A percentile compares a stretch with the other conserved stretches of the same genome.
phyloP scores from a whole-genome alignment of 2,329 filamentous ascomycete genomes.

The Parastagonospora nodorum region DNA sequence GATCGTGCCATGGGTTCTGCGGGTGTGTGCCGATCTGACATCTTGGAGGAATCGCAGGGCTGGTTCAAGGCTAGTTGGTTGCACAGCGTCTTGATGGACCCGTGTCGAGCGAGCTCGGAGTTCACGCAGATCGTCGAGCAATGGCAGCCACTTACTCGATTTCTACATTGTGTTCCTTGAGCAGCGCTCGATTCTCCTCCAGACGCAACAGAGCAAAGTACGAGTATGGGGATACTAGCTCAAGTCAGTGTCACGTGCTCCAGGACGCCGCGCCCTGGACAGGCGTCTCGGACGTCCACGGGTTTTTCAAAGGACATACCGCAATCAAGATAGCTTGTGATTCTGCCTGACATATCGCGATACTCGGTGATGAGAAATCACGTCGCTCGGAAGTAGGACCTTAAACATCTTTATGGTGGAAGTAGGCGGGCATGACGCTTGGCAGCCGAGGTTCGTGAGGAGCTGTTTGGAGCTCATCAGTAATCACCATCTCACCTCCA shows the following conservation, averaged over 20 bases:
- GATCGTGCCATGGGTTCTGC: not conserved
- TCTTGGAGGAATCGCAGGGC: not conserved
- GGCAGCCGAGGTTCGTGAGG: slow-evolving; percentile 31
- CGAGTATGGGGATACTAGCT: slow-evolving; percentile 65
- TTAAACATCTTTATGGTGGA: not conserved
- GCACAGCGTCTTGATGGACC: not conserved
- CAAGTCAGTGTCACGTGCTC: slow-evolving; percentile 10
- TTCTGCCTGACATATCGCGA: slow-evolving; percentile 61
- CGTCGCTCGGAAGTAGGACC: not conserved
- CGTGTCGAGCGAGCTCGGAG: not conserved
- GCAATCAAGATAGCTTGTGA: slow-evolving; percentile 71
- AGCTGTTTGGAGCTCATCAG: slow-evolving; percentile 14
- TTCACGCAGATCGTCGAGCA: not conserved
- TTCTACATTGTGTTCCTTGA: slow-evolving; percentile 64
- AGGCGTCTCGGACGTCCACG: not conserved
- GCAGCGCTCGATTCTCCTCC: slow-evolving; percentile 57
- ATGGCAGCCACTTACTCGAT: slow-evolving; percentile 62
- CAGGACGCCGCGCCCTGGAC: no score
- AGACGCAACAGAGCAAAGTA: slow-evolving; percentile 63
- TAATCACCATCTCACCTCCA: slow-evolving; percentile 19
- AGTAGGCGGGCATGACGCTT: slow-evolving; percentile 11
- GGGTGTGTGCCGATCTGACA: not conserved
- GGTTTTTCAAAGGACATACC: slow-evolving; percentile 52
- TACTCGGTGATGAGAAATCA: slow-evolving; percentile 19
- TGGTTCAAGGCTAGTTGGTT: not conserved